Evolutionary conservation across 225 moss, liverwort and hornwort species (phyloP), one percentile per base, ranked within the genome.

Genomic region (Anthoceros angustus): DNA sequence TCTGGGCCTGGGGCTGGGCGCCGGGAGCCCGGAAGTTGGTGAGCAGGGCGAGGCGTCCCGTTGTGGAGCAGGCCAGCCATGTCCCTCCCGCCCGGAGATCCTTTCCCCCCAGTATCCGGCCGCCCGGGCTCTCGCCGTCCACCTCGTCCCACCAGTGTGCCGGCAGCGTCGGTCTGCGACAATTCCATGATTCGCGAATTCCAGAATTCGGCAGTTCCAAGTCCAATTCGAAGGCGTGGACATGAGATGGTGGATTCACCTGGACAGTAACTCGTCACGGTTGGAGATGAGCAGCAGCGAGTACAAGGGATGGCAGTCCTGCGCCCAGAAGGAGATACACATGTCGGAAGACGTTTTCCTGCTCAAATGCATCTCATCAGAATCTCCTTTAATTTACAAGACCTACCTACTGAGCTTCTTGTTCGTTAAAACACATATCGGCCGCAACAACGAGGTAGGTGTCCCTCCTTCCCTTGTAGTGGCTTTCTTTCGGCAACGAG

Each of bases 281-380:
- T 92, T 98, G 62, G 80, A 75, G 26, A 81, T 86, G 68, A 98
- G 80, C 39, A 98, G 62, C 23, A 98, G 72, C 84, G 84, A 92
- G 38, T 85, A 98, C 25, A 79, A 39, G 14, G 95, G 82, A 39
- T 92, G 92, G 67, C 82, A 66, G 64, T 92, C 87, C 77, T 91
- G 81, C 72, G 88, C 62, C 92, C 95, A 98, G 61, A 98, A 89
- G 46, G 88, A 79, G 41, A 98, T 66, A 70, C 95, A 92, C 91
- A 98, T 98, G 45, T 16, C 16, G 45, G 12, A 43, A 8, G 43
- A 43, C 8, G 9, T 43, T 12, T 8, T 43, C 9, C 43, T 12
- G 43, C 12, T 43, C 9, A 12, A n/a, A n/a, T n/a, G n/a, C n/a
- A n/a, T n/a, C n/a, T n/a, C n/a, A n/a, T n/a, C n/a, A n/a, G n/a